Conservation (phyloP, 208 protist species). For the Trypanosoma scelopori region DNA sequence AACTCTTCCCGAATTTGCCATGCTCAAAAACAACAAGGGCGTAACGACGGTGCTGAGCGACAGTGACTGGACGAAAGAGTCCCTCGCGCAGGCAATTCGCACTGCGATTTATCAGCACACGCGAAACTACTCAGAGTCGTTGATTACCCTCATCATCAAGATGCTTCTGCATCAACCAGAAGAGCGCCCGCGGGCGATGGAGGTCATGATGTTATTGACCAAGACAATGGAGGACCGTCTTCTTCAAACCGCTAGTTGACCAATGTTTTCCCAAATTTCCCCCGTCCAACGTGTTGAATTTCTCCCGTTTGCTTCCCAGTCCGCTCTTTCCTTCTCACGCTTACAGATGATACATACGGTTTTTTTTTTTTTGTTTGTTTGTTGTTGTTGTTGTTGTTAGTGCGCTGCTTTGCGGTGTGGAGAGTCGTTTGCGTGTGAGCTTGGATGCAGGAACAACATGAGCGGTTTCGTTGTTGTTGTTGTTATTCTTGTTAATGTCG, state of each 20-base stretch:
- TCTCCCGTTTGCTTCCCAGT: background rate
- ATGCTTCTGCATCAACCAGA: conserved; percentile 69
- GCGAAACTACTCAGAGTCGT: conserved; percentile 46
- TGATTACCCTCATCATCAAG: conserved; percentile 57
- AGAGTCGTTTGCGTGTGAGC: background rate
- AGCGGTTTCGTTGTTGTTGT: too few relatives aligned
- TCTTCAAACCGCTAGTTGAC: conserved; percentile 24
- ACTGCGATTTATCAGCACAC: conserved; percentile 35
- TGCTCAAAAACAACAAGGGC: conserved; percentile 48
- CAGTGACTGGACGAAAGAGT: conserved; percentile 45
- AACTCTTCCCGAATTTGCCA: conserved; percentile 69
- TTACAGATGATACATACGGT: too few relatives aligned
- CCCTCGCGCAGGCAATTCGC: conserved; percentile 48
- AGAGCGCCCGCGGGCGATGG: conserved; percentile 40
- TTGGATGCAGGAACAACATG: too few relatives aligned
- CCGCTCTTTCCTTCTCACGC: background rate
- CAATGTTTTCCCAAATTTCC: conserved; percentile 6
- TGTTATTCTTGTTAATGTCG: too few relatives aligned
- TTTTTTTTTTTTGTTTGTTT: too few relatives aligned
- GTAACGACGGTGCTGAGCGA: conserved; percentile 53
- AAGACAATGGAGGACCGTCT: conserved; percentile 58
- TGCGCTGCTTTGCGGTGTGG: too few relatives aligned
- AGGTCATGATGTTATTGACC: conserved; percentile 44
- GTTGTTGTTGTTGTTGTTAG: too few relatives aligned
- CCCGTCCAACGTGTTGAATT: too few relatives aligned